Percentiles rank a stretch among this genome's conserved stretches.
These are phyloP conservation scores for Chlorophyllum brunneum DNA, from an alignment of 768 basidiomycete genomes.

Conservation along the genomic window DNA sequence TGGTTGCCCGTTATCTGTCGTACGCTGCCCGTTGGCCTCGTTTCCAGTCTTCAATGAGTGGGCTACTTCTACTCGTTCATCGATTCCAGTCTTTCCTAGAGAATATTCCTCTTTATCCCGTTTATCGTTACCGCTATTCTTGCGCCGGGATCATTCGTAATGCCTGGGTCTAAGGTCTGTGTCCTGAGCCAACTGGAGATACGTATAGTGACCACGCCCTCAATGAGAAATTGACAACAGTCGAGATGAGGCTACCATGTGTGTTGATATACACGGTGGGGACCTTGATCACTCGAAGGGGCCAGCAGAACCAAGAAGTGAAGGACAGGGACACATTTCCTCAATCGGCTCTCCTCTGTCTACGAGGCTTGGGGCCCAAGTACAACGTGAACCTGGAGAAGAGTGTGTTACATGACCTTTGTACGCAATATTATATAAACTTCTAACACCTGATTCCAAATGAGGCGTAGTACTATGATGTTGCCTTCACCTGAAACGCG, in stretches of 20 bases:
- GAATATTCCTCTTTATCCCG: slow-evolving; percentile 79
- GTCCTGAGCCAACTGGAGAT: background rate
- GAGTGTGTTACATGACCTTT: too few species aligned
- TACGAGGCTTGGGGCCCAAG: too few species aligned
- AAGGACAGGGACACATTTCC: slow-evolving; percentile 62
- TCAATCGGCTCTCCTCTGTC: background rate
- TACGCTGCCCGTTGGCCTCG: slow-evolving; percentile 12
- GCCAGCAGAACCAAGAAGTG: slow-evolving; percentile 73
- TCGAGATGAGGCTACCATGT: slow-evolving; percentile 75
- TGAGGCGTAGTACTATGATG: too few species aligned
- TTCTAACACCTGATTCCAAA: too few species aligned
- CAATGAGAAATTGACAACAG: slow-evolving; percentile 87
- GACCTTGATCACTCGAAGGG: slow-evolving; percentile 62
- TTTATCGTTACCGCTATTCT: slow-evolving; percentile 78
- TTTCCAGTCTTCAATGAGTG: slow-evolving; percentile 55
- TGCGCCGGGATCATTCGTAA: slow-evolving; percentile 67
- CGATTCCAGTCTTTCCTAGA: slow-evolving; percentile 77
- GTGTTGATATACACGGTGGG: slow-evolving; percentile 80
- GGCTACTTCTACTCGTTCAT: slow-evolving; percentile 89
- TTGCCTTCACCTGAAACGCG: too few species aligned
- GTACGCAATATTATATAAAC: too few species aligned
- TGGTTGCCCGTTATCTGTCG: slow-evolving; percentile 82
- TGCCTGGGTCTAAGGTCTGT: slow-evolving; percentile 79
- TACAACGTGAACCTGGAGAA: slow-evolving; percentile 64
- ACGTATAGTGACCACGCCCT: background rate